These are phyloP conservation scores for Gaeumannomyces sp. DNA, from an alignment of 2,329 filamentous ascomycete genomes.

Conservation along the genomic window DNA sequence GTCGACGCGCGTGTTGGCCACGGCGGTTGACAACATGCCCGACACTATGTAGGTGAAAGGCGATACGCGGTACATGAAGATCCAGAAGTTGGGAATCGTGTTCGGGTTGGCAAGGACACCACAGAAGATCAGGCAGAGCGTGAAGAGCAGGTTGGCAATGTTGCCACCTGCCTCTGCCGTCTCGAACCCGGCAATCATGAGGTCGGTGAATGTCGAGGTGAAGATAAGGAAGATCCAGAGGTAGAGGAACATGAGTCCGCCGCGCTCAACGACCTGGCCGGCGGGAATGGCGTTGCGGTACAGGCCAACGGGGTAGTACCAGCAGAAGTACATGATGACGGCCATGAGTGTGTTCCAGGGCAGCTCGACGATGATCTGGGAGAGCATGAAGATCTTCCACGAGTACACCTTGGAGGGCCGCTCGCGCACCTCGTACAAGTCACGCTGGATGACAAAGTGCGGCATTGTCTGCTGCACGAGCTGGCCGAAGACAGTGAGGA, in stretches of 20 bases:
- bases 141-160: conserved; percentile 59
- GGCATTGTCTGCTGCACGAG: conserved; percentile 63
- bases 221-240: conserved; percentile 61
- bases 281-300: conserved; percentile 51
- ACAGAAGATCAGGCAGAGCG: conserved; percentile 60
- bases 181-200: conserved; percentile 58
- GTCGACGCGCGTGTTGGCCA: conserved; percentile 46
- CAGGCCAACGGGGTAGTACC: conserved; percentile 65
- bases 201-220: conserved; percentile 59
- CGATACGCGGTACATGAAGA: conserved; percentile 66
- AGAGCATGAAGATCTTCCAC: conserved; percentile 62
- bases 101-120: conserved; percentile 54
- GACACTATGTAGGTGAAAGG: conserved; percentile 65
- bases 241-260: conserved; percentile 61
- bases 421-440: conserved; percentile 65
- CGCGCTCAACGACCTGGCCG: conserved; percentile 46
- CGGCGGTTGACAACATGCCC: conserved; percentile 60
- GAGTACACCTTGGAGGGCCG: conserved; percentile 63
- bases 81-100: conserved; percentile 64
- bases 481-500: conserved; percentile 62
- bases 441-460: conserved; percentile 61
- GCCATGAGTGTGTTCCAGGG: conserved; percentile 63
- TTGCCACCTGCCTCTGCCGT: conserved; percentile 62
- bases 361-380: conserved; percentile 63
- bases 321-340: conserved; percentile 58